Base-by-base conservation (phyloP, 2,329 filamentous ascomycete genomes). In the Monilinia laxa region DNA sequence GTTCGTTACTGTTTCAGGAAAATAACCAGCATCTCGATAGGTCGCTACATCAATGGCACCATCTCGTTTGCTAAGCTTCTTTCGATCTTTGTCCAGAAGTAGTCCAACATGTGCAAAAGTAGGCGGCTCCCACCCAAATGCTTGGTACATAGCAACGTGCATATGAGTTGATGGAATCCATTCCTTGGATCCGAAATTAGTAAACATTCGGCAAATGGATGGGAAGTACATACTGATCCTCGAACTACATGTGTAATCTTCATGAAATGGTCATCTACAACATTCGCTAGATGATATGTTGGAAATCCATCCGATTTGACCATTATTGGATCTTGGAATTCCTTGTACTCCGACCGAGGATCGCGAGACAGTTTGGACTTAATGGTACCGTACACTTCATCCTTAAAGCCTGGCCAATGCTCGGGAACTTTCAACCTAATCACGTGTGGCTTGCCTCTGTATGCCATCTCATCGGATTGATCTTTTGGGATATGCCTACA, bases 211-310 rank as follows among this genome's bases (percentile, higher is more conserved):
- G 11, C 35, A 25, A 53, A 25, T 64, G 25, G 47, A 20, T 23
- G 35, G 38, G 45, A 35, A 45, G 6, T 7, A 78, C 84, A 73
- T 79, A 90, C 89, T 35, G 90, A 89, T 64, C 94, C 95, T 53
- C 95, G 88, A 67, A 99, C 91, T 18, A 99, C 95, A 78, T 98
- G 94, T 0, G 93, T 97, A 71, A 99, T 96, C 68, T 91, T 81
- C 95, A 99, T 99, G 68, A 90, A 82, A 77, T 97, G 92, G 75
- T 99, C 95, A 75, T 99, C 95, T 5, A 99, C 89, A 11, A 99
- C 94, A 75, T 98, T 99, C 5, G 95, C 95, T 69, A 99, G 89
- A 78, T 99, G 95, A 75, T 99, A 99, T 0, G 96, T 99, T 0
- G 95, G 95, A 70, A 90, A 90, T 0, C 93, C 93, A 76, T 99